These are phyloP conservation scores for Clarireedia sp. DNA, from an alignment of 2,329 filamentous ascomycete genomes.

Conservation along the genomic window DNA sequence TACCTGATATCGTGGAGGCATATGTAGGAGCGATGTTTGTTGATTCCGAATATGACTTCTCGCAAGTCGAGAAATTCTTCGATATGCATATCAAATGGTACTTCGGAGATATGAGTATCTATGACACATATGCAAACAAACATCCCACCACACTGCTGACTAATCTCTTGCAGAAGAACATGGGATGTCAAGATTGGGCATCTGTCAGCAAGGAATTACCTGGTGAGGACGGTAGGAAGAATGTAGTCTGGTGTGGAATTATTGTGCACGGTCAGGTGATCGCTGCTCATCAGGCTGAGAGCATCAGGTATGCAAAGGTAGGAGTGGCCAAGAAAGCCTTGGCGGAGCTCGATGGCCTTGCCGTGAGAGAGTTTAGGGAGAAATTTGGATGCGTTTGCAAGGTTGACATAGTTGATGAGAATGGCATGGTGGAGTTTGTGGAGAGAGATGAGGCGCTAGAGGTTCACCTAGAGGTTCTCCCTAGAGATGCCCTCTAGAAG, in stretches of 20 bases:
- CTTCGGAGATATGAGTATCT: conserved; percentile 79
- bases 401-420: neutral
- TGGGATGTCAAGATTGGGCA: conserved; percentile 55
- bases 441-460: neutral
- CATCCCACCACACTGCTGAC: conserved; percentile 74
- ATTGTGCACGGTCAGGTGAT: conserved; percentile 66
- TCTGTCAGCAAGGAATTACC: conserved; percentile 39
- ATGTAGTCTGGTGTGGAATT: conserved; percentile 60
- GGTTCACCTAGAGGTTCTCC: neutral
- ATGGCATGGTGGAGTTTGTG: conserved; percentile 5
- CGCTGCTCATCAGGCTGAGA: conserved; percentile 53
- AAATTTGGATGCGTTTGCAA: conserved; percentile 58
- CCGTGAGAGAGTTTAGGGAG: conserved; percentile 48
- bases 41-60: conserved; percentile 74
- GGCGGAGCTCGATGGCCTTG: conserved; percentile 37
- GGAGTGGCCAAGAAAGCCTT: conserved; percentile 54
- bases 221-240: conserved; percentile 31
- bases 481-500: too few species aligned
- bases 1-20: conserved; percentile 83
- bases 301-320: conserved; percentile 65
- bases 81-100: conserved; percentile 62
- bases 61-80: conserved; percentile 70
- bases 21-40: conserved; percentile 88
- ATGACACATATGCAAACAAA: conserved; percentile 78
- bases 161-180: conserved; percentile 53